Percentiles rank a stretch among this genome's conserved stretches.
Conservation (phyloP, 495 filamentous ascomycete genomes). For the Peziza echinospora region DNA sequence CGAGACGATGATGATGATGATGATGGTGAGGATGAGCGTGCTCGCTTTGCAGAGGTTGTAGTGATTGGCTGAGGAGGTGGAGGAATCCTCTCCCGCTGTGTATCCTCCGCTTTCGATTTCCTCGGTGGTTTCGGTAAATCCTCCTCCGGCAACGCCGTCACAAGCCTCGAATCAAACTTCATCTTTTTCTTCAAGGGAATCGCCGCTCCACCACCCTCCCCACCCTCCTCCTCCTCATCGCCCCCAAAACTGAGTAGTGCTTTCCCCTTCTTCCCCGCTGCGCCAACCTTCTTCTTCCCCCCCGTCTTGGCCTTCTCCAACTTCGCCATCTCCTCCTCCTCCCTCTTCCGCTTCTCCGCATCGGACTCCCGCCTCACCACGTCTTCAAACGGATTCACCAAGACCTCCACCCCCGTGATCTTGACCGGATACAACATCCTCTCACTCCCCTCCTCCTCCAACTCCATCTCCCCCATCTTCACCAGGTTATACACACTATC, state of each 20-base stretch:
- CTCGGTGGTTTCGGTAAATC: conserved; percentile 7
- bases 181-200: conserved; percentile 54
- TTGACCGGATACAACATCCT: conserved; percentile 70
- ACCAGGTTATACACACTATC: conserved; percentile 91
- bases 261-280: conserved; percentile 60
- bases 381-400: conserved; percentile 78
- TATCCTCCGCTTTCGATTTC: conserved; percentile 16
- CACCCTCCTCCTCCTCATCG: conserved; percentile 62
- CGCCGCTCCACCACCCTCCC: conserved; percentile 47
- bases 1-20: neutral
- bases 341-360: no score
- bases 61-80: conserved; percentile 5
- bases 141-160: conserved; percentile 30
- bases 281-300: conserved; percentile 29
- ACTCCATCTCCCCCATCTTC: conserved; percentile 73
- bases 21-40: conserved; percentile 3
- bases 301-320: conserved; percentile 22
- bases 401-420: conserved; percentile 55
- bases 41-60: no score
- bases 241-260: conserved; percentile 70
- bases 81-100: no score
- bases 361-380: conserved; percentile 49
- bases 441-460: conserved; percentile 50
- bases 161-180: conserved; percentile 76
- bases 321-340: conserved; percentile 23